phyloP scores from a whole-genome alignment of 805 yeast genomes.

The Saccharomycodes ludwigii region DNA sequence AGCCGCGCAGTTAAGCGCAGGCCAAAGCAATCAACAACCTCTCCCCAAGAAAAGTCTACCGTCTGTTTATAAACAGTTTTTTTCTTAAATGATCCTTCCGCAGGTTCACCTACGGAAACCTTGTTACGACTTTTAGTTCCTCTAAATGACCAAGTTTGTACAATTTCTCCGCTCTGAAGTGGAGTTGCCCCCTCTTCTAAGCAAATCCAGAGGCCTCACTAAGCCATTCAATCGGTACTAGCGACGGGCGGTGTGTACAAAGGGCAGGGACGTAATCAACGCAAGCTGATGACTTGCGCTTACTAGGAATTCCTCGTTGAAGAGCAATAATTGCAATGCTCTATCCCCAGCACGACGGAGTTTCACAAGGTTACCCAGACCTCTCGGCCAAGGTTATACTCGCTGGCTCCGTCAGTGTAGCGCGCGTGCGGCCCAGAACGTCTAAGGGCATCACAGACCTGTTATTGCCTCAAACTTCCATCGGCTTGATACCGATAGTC shows the following conservation, averaged over 20 bases:
- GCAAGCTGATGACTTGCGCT: slow-evolving; percentile 35
- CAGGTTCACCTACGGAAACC: slow-evolving; percentile 31
- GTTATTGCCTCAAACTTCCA: slow-evolving; percentile 35
- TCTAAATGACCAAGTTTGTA: slow-evolving; percentile 34
- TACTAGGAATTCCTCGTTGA: slow-evolving; percentile 36
- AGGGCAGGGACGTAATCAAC: slow-evolving; percentile 36
- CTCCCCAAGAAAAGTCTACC: slow-evolving; percentile 3
- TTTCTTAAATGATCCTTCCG: slow-evolving; percentile 29
- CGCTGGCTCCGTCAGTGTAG: slow-evolving; percentile 36
- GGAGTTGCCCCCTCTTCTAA: slow-evolving; percentile 27
- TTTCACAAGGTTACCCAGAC: slow-evolving; percentile 31
- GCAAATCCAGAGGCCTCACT: slow-evolving; percentile 30
- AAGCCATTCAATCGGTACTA: slow-evolving; percentile 35
- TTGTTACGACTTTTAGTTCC: slow-evolving; percentile 34
- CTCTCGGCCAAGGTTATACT: slow-evolving; percentile 30
- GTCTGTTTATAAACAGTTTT: slow-evolving; percentile 6
- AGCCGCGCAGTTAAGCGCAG: slow-evolving; percentile 24
- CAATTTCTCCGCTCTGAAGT: slow-evolving; percentile 25
- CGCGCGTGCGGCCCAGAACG: slow-evolving; percentile 38
- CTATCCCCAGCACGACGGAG: slow-evolving; percentile 28
- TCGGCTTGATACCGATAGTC: slow-evolving; percentile 32
- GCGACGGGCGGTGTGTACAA: slow-evolving; percentile 33
- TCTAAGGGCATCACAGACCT: slow-evolving; percentile 36
- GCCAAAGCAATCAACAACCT: slow-evolving; percentile 5
- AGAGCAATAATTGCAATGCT: slow-evolving; percentile 33